These are phyloP conservation scores for Moesziomyces sp. DNA, from an alignment of 1,284 basidiomycete species.

Conservation along the genomic window DNA sequence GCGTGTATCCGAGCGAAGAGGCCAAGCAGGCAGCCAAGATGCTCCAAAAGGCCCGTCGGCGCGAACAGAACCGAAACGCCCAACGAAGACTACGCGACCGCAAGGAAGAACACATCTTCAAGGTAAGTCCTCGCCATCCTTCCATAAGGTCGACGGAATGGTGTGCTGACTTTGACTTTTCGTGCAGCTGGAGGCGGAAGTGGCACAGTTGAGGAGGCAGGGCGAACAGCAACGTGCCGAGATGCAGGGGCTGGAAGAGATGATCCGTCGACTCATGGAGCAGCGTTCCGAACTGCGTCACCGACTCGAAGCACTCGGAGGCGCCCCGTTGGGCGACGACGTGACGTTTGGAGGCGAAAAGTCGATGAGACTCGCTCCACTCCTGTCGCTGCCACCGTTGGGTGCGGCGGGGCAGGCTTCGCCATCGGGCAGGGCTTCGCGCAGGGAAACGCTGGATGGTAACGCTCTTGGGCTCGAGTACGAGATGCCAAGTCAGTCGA, in stretches of 20 bases:
- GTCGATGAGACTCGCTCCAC: neutral
- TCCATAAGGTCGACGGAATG: too few species aligned
- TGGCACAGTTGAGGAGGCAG: slow-evolving; percentile 10
- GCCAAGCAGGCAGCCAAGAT: slow-evolving; percentile 28
- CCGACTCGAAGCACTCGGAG: slow-evolving; percentile 8
- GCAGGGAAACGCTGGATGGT: neutral
- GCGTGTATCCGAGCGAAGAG: slow-evolving; percentile 25
- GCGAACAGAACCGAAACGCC: slow-evolving; percentile 41
- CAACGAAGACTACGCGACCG: slow-evolving; percentile 32
- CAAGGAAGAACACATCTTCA: slow-evolving; percentile 42
- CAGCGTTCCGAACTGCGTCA: slow-evolving; percentile 12
- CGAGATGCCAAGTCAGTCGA: neutral
- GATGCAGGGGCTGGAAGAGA: slow-evolving; percentile 16
- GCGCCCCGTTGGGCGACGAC: neutral
- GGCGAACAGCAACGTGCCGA: slow-evolving; percentile 8
- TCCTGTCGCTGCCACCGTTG: neutral
- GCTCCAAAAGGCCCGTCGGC: slow-evolving; percentile 24
- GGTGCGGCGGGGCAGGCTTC: neutral
- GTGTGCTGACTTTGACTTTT: neutral
- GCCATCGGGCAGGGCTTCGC: neutral
- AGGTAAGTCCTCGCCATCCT: slow-evolving; percentile 9
- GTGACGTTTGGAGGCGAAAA: neutral
- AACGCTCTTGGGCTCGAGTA: neutral
- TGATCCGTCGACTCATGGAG: slow-evolving; percentile 23
- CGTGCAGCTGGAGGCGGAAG: slow-evolving; percentile 26